Evolutionary conservation across 2,329 filamentous ascomycete genomes (phyloP).

Genomic region (Zasmidium cellare): DNA sequence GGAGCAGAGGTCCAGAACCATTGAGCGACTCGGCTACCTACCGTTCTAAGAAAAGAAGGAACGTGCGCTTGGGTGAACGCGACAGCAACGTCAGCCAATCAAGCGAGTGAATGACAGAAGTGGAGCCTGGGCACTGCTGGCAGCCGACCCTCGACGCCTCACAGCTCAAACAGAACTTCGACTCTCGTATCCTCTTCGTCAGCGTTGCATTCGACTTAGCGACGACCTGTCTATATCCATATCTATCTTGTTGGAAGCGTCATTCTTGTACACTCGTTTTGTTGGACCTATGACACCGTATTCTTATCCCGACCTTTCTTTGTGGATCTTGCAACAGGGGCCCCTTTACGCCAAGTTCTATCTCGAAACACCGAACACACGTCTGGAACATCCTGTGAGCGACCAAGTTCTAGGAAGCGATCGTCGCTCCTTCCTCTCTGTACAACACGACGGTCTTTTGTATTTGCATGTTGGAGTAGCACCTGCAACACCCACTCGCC

Average conservation of each 20-base stretch:
- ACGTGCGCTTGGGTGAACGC: slow-evolving; percentile 12
- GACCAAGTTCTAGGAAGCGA: slow-evolving; percentile 12
- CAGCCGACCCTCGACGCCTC: slow-evolving; percentile 10
- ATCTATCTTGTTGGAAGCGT: slow-evolving; percentile 3
- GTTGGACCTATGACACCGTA: neutral
- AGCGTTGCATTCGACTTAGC: slow-evolving; percentile 10
- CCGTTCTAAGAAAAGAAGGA: slow-evolving; percentile 7
- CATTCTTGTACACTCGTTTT: slow-evolving; percentile 1
- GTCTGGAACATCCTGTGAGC: slow-evolving; percentile 8
- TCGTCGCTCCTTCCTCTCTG: slow-evolving; percentile 8
- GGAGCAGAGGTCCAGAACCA: slow-evolving; percentile 5
- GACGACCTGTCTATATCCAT: slow-evolving; percentile 4
- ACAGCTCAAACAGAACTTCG: slow-evolving; percentile 5
- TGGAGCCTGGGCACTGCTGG: slow-evolving; percentile 2
- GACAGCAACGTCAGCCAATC: slow-evolving; percentile 19
- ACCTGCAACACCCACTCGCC: neutral
- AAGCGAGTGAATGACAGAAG: neutral
- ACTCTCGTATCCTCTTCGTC: slow-evolving; percentile 10
- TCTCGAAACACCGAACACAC: slow-evolving; percentile 10
- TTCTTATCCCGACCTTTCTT: slow-evolving; percentile 2
- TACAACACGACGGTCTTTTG: slow-evolving; percentile 6
- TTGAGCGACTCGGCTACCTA: slow-evolving; percentile 4
- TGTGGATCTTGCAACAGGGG: slow-evolving; percentile 8
- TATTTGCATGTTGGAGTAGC: neutral
- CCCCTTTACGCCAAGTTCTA: slow-evolving; percentile 4